A percentile compares a stretch with the other conserved stretches of the same genome.
phyloP scores from a whole-genome alignment of 2,329 filamentous ascomycete species.

The Aspergillus viridinutans region DNA sequence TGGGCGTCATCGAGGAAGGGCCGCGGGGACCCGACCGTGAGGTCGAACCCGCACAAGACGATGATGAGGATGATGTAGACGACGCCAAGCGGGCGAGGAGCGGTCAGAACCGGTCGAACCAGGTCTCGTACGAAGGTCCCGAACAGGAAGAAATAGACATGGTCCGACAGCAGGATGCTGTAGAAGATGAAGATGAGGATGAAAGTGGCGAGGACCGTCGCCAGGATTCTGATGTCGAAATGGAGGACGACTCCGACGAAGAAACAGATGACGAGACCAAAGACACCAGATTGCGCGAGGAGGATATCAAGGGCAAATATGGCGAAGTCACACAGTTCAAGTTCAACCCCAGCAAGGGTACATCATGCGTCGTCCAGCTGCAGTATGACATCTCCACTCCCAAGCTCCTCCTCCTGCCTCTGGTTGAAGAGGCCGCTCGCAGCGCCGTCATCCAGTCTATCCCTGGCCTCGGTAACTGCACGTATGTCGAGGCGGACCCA shows the following conservation, averaged over 20 bases:
- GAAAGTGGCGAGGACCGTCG: slow-evolving; percentile 35
- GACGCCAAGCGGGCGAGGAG: slow-evolving; percentile 61
- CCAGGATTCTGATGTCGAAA: slow-evolving; percentile 34
- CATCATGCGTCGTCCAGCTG: slow-evolving; percentile 75
- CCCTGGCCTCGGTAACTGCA: slow-evolving; percentile 68
- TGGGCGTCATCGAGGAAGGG: slow-evolving; percentile 53
- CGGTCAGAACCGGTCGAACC: slow-evolving; percentile 68
- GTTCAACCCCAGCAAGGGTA: slow-evolving; percentile 70
- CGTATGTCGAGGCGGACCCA: slow-evolving; percentile 58
- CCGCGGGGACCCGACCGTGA: slow-evolving; percentile 46
- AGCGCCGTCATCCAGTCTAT: slow-evolving; percentile 85
- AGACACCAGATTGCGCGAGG: slow-evolving; percentile 52
- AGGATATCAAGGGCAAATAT: slow-evolving; percentile 60
- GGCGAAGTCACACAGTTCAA: slow-evolving; percentile 69
- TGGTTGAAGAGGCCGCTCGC: slow-evolving; percentile 77
- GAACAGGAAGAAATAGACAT: slow-evolving; percentile 86
- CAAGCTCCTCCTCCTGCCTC: slow-evolving; percentile 87
- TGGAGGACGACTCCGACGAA: slow-evolving; percentile 31
- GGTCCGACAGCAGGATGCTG: slow-evolving; percentile 59
- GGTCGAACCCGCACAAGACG: slow-evolving; percentile 62
- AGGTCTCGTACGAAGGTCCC: slow-evolving; percentile 83
- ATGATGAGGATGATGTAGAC: slow-evolving; percentile 74
- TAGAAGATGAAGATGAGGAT: slow-evolving; percentile 51
- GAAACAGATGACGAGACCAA: slow-evolving; percentile 42
- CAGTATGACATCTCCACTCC: slow-evolving; percentile 75